Evolutionary conservation across 257 asterid species (phyloP), one percentile per base, ranked within the genome.

Genomic region (Leptodermis oblonga): DNA sequence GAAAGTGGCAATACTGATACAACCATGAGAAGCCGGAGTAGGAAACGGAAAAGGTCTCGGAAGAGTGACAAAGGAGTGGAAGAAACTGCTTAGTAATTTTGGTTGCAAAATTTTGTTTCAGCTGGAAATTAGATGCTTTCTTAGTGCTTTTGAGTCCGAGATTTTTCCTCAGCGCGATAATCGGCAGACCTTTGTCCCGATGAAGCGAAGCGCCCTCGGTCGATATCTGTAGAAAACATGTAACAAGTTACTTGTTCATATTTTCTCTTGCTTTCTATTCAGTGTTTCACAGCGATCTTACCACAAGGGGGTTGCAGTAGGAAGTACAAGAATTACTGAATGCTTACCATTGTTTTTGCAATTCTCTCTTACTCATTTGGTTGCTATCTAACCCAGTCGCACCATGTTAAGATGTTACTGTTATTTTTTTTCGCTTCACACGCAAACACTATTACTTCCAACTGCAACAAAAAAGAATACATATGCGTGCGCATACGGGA

Each of bases 21-120:
- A 56, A 14, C 71, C 51, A 55, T n/a, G 54, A 51, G 69, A 31
- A 74, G 71, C 62, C 33, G 68, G 76, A 64, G 55, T 36, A 68
- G 46, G 62, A 68, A 76, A 52, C 72, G 76, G 70, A 72, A 73
- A 73, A 67, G 78, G 41, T 52, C 79, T 15, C 53, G 46, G 3
- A 70, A 67, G 55, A 43, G 33, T 46, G 51, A 75, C 45, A 52
- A 36, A n/a, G 55, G 23, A 18, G 70, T 59, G 26, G 65, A 43
- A 39, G 55, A 76, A 25, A 62, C 49, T 41, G 67, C 52, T 62
- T 63, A 54, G 61, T 66, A 46, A 4, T 18, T 58, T 13, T 7
- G 25, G 22, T 17, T 62, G 25, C 20, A 18, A 37, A 10, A 0
- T 62, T 20, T n/a, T 62, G 18, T 15, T n/a, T 18, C 22, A 22